Evolutionary conservation across 495 filamentous ascomycete genomes (phyloP), one percentile per base, ranked within the genome.

Genomic region (Penicillium arizonense): DNA sequence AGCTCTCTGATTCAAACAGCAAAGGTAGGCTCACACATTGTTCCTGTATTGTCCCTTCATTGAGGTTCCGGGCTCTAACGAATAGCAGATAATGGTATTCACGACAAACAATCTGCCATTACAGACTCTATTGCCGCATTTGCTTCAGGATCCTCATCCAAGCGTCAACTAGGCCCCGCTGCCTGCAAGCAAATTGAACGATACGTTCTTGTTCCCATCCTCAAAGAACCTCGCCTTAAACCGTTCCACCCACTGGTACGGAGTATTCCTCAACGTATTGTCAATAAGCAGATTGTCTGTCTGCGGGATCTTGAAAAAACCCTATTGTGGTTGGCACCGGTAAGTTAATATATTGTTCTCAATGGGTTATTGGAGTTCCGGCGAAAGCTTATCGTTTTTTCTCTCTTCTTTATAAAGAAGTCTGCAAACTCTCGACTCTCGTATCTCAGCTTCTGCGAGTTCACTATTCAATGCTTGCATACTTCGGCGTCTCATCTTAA

Each of bases 241-340:
- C 83, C 87, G 30, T 96, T 93, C 71, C 89, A 89, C 61, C 78
- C 85, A 46, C 79, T 96, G 47, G 79, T 94, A 42, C 73, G 84
- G 49, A 84, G 88, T 58, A 83, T 90, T 58, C 89, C 89, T 7
- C 70, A 77, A 54, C 88, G 88, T 58, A 90, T 96, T 60, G 82
- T 83, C 26, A 80, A 85, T 43, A 89, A 89, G 56, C 83, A 91
- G 56, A 91, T 96, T 53, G 80, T 85, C 52, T 94, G 87, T 72
- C 82, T 96, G 9, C 79, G 91, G 64, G 91, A 96, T 68, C 79
- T 96, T 24, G 91, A 96, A 72, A 95, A 95, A 80, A 90, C 87
- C 11, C 73, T 96, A 42, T 79, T 96, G 57, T 89, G 87, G 69
- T 77, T 92, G 53, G 89, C 91, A 71, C 89, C 88, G 57, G 91